These are phyloP conservation scores for Suillus americanus DNA, from an alignment of 768 basidiomycete genomes.

Conservation along the genomic window DNA sequence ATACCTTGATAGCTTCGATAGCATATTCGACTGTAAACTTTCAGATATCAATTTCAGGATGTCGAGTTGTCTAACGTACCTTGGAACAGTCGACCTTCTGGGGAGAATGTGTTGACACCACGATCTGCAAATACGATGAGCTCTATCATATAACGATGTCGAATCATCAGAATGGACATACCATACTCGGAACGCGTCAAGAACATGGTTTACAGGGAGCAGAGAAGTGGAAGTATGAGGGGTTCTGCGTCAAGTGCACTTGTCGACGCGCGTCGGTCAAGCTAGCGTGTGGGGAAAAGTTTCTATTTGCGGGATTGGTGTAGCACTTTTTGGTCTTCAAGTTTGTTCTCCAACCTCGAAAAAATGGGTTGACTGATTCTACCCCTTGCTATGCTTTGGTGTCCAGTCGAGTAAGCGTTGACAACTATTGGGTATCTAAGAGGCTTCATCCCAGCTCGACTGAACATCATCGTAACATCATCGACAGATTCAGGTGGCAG, in stretches of 20 bases:
- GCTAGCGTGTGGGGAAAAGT: slow-evolving; percentile 26
- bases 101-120: slow-evolving; percentile 98
- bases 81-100: slow-evolving; percentile 98
- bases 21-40: slow-evolving; percentile 87
- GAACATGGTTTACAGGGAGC: slow-evolving; percentile 57
- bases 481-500: neutral
- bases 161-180: slow-evolving; percentile 25
- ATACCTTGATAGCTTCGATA: slow-evolving; percentile 97
- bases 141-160: slow-evolving; percentile 1
- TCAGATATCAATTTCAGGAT: slow-evolving; percentile 16
- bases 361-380: neutral
- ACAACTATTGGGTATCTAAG: neutral
- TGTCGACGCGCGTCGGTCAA: slow-evolving; percentile 33
- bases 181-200: slow-evolving; percentile 96
- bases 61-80: slow-evolving; percentile 46
- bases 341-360: neutral
- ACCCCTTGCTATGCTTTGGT: neutral
- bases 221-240: slow-evolving; percentile 4
- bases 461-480: neutral
- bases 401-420: neutral
- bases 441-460: neutral
- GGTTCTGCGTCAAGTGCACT: slow-evolving; percentile 31
- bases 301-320: slow-evolving; percentile 18
- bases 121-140: slow-evolving; percentile 57
- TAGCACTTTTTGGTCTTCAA: neutral